Conservation (phyloP, 2,329 filamentous ascomycete species). For the Fusarium sp. region DNA sequence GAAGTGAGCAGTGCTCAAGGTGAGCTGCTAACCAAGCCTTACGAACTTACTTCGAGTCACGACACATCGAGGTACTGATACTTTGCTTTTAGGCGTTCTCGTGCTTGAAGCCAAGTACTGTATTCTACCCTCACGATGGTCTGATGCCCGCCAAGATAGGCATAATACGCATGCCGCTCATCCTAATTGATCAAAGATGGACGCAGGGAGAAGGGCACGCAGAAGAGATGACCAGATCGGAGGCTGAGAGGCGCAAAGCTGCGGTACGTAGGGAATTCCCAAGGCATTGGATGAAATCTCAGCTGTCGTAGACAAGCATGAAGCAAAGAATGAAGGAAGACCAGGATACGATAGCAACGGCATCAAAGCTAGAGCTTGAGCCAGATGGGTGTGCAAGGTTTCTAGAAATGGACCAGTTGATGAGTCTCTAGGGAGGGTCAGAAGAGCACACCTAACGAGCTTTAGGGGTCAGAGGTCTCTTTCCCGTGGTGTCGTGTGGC, state of each 20-base stretch:
- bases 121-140: slow-evolving; percentile 2
- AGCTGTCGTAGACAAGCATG: slow-evolving; percentile 21
- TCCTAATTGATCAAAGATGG: neutral
- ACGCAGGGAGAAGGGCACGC: slow-evolving; percentile 26
- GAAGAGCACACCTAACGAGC: slow-evolving; percentile 32
- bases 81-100: neutral
- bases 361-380: neutral
- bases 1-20: slow-evolving; percentile 10
- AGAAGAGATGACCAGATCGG: slow-evolving; percentile 14
- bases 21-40: slow-evolving; percentile 27
- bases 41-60: slow-evolving; percentile 27
- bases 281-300: slow-evolving; percentile 15
- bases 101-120: slow-evolving; percentile 6
- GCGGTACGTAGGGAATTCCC: slow-evolving; percentile 30
- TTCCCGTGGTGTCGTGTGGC: slow-evolving; percentile 34
- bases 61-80: slow-evolving; percentile 8
- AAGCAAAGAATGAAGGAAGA: slow-evolving; percentile 33
- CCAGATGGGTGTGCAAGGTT: slow-evolving; percentile 31
- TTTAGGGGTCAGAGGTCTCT: slow-evolving; percentile 30
- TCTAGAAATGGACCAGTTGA: slow-evolving; percentile 22
- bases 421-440: slow-evolving; percentile 32
- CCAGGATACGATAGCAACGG: slow-evolving; percentile 19
- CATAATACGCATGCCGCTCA: slow-evolving; percentile 18
- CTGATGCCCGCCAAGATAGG: slow-evolving; percentile 4
- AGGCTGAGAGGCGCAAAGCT: slow-evolving; percentile 11